Evolutionary conservation across 768 basidiomycete genomes (phyloP).

Genomic region (Hypholoma sublateritium): DNA sequence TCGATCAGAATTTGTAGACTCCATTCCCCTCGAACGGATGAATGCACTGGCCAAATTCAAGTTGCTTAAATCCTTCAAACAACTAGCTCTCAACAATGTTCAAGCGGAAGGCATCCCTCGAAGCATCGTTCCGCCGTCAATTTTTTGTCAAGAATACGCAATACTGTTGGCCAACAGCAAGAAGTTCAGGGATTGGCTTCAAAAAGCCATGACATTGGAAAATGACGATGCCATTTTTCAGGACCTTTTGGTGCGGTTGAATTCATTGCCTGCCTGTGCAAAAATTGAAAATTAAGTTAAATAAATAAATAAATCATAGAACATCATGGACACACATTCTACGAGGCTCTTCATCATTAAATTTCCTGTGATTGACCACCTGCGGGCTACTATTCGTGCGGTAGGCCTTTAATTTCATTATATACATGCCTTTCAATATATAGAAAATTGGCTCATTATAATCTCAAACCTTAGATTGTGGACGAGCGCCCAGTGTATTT

Average conservation of each 20-base stretch:
- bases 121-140: neutral
- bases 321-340: neutral
- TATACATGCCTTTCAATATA: neutral
- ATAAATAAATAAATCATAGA: neutral
- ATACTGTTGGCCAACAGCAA: slow-evolving; percentile 3
- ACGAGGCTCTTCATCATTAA: neutral
- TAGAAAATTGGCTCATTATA: neutral
- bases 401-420: neutral
- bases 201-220: slow-evolving; percentile 11
- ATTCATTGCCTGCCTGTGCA: neutral
- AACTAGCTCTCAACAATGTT: too few relatives aligned
- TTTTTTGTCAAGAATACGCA: neutral
- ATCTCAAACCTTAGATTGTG: neutral
- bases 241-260: slow-evolving; percentile 7
- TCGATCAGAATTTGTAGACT: slow-evolving; percentile 7
- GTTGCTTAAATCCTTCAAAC: neutral
- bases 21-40: slow-evolving; percentile 4
- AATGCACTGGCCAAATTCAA: neutral
- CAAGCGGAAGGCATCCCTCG: too few relatives aligned
- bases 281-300: neutral
- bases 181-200: slow-evolving; percentile 2
- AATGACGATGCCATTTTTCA: slow-evolving; percentile 9
- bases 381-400: slow-evolving; percentile 1
- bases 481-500: neutral
- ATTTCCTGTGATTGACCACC: slow-evolving; percentile 3